Evolutionary conservation across 2,329 filamentous ascomycete species (phyloP).

Genomic region (Diaporthe aspalathi): DNA sequence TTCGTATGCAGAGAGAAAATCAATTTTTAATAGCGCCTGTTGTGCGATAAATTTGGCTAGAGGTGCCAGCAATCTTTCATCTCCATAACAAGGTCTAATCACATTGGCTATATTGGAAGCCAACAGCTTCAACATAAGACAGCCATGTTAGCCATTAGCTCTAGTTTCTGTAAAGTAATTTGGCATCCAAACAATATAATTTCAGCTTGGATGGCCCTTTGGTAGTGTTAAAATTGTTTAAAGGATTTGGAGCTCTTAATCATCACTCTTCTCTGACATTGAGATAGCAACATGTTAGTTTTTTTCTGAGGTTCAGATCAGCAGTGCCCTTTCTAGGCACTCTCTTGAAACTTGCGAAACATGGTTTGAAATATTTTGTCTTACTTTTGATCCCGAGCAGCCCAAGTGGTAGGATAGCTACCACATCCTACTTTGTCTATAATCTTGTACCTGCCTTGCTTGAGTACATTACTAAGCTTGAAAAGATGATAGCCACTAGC

Average conservation of each 20-base stretch:
- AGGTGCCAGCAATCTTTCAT: not conserved
- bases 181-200: not conserved
- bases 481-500: not conserved
- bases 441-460: not conserved
- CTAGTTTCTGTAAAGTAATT: not conserved
- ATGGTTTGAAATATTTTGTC: not conserved
- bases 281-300: not conserved
- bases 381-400: constrained; percentile 6
- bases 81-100: not conserved
- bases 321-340: not conserved
- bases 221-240: not conserved
- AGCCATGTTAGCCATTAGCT: not conserved
- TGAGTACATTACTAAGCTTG: not conserved
- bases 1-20: not conserved
- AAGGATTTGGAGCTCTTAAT: not conserved
- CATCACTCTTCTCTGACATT: not conserved
- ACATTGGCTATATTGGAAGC: not conserved
- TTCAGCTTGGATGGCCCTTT: not conserved
- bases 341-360: not conserved
- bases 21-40: not conserved
- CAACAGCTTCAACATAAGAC: constrained; percentile 1
- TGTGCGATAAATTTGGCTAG: not conserved
- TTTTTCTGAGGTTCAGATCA: not conserved
- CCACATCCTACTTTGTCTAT: constrained; percentile 13
- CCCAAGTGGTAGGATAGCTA: constrained; percentile 4